Conservation (phyloP, 208 protist genomes). For the Leishmania braziliensis region DNA sequence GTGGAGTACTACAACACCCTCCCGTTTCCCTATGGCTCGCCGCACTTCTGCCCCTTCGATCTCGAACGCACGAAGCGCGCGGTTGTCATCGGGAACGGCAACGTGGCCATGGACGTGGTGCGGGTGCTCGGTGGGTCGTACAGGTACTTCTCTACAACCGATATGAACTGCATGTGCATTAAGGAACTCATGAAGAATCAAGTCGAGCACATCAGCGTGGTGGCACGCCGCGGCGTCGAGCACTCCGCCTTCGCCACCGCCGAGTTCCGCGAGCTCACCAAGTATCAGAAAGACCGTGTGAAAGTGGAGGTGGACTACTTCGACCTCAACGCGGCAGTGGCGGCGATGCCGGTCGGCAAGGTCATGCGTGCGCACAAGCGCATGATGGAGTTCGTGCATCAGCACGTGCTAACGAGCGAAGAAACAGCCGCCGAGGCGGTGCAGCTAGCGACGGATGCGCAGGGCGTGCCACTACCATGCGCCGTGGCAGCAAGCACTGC, state of each 20-base stretch:
- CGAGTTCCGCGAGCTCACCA: constrained; percentile 95
- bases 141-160: constrained; percentile 85
- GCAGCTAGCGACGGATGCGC: constrained; percentile 26
- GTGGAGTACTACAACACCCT: constrained; percentile 97
- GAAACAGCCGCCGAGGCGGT: constrained; percentile 19
- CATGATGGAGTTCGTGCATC: constrained; percentile 82
- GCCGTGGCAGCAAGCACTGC: constrained; percentile 2
- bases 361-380: constrained; percentile 77
- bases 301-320: constrained; percentile 75
- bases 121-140: constrained; percentile 84
- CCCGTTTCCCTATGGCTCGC: constrained; percentile 83
- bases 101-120: constrained; percentile 95
- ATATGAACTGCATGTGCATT: constrained; percentile 91
- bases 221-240: constrained; percentile 89
- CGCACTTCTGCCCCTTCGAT: constrained; percentile 79
- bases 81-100: constrained; percentile 94
- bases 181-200: constrained; percentile 73
- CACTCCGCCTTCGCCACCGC: constrained; percentile 95
- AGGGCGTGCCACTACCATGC: constrained; percentile 24
- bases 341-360: constrained; percentile 20
- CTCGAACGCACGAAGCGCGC: constrained; percentile 45
- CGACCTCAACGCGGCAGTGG: constrained; percentile 45
- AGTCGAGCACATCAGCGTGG: constrained; percentile 76
- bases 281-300: constrained; percentile 61
- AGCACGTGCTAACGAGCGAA: constrained; percentile 23